phyloP scores from a whole-genome alignment of 2,329 filamentous ascomycete species.

The Alternaria infectoria region DNA sequence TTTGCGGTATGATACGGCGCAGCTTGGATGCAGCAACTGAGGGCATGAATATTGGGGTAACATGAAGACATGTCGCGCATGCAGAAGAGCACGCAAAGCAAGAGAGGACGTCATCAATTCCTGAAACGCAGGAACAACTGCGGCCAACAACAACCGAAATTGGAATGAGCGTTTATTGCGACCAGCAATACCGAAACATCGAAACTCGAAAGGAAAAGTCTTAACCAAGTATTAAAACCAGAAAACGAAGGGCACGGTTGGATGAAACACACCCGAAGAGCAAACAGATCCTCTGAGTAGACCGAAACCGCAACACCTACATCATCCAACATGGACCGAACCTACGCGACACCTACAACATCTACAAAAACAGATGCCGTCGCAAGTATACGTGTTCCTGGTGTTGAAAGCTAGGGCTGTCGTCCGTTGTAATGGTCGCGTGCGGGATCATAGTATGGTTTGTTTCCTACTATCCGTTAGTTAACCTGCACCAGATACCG shows the following conservation, averaged over 20 bases:
- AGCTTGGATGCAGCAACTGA: not conserved
- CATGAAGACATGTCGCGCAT: not conserved
- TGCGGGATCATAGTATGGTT: constrained; percentile 35
- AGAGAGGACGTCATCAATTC: not conserved
- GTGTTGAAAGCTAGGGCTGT: not conserved
- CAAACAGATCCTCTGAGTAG: constrained; percentile 9
- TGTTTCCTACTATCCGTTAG: constrained; percentile 13
- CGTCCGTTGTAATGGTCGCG: constrained; percentile 25
- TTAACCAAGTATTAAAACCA: not conserved
- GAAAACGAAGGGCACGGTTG: not conserved
- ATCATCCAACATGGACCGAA: not conserved
- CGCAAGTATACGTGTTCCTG: not conserved
- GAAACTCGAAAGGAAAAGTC: not conserved
- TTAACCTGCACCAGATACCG: not conserved
- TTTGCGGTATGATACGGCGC: not conserved
- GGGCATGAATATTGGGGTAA: not conserved
- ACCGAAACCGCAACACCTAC: constrained; percentile 12
- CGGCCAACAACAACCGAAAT: not conserved
- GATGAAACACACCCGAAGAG: not conserved
- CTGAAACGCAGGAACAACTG: not conserved
- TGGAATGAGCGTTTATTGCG: not conserved
- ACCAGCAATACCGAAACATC: not conserved
- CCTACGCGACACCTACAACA: constrained; percentile 15
- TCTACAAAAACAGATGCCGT: constrained; percentile 24
- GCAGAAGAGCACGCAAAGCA: not conserved